Conservation (phyloP, 306 rosid genomes). For the Prinsepia uniflora region DNA sequence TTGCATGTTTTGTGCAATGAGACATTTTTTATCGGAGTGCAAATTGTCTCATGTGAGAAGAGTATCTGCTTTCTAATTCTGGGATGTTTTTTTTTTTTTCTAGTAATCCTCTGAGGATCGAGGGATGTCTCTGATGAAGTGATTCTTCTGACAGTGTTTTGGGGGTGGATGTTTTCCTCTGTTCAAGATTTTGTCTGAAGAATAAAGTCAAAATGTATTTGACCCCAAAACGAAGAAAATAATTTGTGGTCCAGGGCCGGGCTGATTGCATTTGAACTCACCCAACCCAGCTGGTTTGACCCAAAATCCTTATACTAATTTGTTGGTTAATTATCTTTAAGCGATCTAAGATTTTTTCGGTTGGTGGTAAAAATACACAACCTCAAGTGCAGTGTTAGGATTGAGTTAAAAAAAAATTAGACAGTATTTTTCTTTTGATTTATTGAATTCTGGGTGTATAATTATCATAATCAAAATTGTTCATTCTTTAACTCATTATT, state of each 20-base stretch:
- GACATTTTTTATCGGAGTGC: background rate
- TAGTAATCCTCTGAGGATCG: background rate
- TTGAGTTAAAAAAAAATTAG: no score
- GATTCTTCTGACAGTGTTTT: background rate
- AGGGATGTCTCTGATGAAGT: background rate
- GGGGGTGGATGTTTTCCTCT: background rate
- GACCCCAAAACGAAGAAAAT: no score
- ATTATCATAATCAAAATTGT: no score
- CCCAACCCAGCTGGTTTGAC: no score
- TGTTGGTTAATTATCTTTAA: background rate
- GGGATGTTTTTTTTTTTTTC: background rate
- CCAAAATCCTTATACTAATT: no score
- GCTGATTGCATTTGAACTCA: background rate
- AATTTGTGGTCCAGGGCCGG: no score
- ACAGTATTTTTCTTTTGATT: no score
- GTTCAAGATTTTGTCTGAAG: background rate
- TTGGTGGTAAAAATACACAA: no score
- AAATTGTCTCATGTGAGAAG: background rate
- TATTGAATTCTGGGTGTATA: no score
- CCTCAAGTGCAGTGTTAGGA: no score
- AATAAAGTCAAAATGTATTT: background rate
- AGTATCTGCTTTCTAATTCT: background rate
- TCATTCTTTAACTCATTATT: no score
- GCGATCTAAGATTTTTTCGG: background rate
- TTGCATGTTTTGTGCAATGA: background rate